phyloP scores from a whole-genome alignment of 2,329 filamentous ascomycete species.

The Dactylellina sp. region DNA sequence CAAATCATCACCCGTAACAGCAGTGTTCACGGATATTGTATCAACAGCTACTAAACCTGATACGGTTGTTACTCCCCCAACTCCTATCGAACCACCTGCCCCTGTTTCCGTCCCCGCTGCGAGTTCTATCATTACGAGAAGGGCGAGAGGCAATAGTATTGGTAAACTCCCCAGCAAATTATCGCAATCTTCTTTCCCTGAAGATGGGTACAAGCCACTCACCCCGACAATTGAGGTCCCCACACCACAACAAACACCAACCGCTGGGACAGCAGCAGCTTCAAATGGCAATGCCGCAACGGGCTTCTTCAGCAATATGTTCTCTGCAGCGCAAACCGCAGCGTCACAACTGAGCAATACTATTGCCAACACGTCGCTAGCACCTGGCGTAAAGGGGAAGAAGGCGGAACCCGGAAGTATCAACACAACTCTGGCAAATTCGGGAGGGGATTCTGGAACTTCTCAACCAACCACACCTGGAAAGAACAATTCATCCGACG shows the following conservation, averaged over 20 bases:
- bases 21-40: constrained; percentile 28
- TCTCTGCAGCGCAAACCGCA: constrained; percentile 92
- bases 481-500: constrained; percentile 62
- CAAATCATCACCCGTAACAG: constrained; percentile 13
- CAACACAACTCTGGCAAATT: constrained; percentile 62
- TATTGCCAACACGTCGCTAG: constrained; percentile 66
- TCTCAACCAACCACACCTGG: constrained; percentile 64
- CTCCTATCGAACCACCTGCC: constrained; percentile 35
- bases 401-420: constrained; percentile 62
- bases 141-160: constrained; percentile 46
- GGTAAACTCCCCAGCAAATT: constrained; percentile 53
- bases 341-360: constrained; percentile 79
- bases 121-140: constrained; percentile 43
- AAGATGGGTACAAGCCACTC: constrained; percentile 67
- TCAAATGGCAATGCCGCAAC: constrained; percentile 64
- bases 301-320: constrained; percentile 92
- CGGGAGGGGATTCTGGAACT: constrained; percentile 61
- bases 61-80: constrained; percentile 52
- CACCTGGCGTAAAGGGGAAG: constrained; percentile 60
- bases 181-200: constrained; percentile 52
- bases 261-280: constrained; percentile 67
- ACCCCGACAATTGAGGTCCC: constrained; percentile 80
- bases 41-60: constrained; percentile 42
- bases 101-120: constrained; percentile 33
- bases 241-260: constrained; percentile 67